Conservation (phyloP, 306 rosid genomes). For the Malus sieversii region DNA sequence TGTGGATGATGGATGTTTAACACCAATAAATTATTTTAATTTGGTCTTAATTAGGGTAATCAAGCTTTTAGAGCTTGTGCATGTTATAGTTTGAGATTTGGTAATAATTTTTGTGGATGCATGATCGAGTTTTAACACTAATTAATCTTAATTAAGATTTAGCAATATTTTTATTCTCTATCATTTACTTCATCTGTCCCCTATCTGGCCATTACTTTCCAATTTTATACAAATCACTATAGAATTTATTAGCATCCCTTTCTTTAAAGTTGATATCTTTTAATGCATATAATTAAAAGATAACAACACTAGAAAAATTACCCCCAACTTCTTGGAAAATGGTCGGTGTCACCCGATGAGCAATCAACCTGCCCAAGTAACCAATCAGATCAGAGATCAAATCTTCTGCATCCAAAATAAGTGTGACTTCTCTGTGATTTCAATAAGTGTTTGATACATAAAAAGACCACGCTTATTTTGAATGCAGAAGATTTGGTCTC, state of each 20-base stretch:
- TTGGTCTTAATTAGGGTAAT: not conserved
- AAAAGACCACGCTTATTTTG: too few relatives aligned
- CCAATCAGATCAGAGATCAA: too few relatives aligned
- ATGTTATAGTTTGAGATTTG: not conserved
- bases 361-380: not conserved
- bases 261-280: too few relatives aligned
- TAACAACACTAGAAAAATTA: not conserved
- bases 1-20: not conserved
- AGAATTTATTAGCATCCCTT: not conserved
- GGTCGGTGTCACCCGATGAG: not conserved
- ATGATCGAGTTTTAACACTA: not conserved
- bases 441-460: too few relatives aligned
- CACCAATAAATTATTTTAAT: not conserved
- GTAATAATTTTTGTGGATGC: not conserved
- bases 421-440: rapidly evolving
- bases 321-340: not conserved
- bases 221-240: not conserved
- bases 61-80: not conserved
- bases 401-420: too few relatives aligned
- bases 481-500: too few relatives aligned
- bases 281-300: not conserved
- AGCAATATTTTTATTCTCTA: not conserved
- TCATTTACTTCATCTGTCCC: not conserved
- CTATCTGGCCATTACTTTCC: not conserved
- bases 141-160: not conserved